Base-by-base conservation (phyloP, 2,329 filamentous ascomycete genomes). In the Fusarium citri region DNA sequence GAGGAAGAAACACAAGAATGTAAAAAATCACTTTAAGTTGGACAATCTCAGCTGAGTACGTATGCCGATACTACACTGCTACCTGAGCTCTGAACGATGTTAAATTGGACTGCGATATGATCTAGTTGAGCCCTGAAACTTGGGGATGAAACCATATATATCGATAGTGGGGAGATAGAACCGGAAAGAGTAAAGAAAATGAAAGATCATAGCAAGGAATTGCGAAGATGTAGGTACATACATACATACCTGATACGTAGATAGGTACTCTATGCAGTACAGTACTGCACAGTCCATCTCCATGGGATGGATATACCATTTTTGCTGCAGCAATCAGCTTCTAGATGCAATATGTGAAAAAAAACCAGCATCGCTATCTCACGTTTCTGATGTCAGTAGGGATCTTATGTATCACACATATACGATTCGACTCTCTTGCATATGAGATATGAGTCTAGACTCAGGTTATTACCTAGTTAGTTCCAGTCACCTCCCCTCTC, bases 101-200 rank as follows among this genome's bases (percentile, higher is more conserved):
- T 55, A 68, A 45, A 59, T 53, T 58, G 59, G 41, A 49, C 41
- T 42, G 25, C 37, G 43, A 54, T 49, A 34, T 56, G 50, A 68
- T 67, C 51, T 58, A 55, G 30, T 45, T 56, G 30, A 51, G 48
- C 57, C 51, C 64, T 67, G 64, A 67, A 68, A 67, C 64, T 67
- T 67, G 49, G 64, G 40, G 50, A 63, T 56, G 50, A 48, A 63
- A 63, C 57, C 42, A 66, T 47, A 56, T 67, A 40, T 67, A 45
- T 60, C 26, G 37, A 31, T 18, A 22, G 61, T 69, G 65, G 55
- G 48, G 60, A 53, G 25, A 37, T 31, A 15, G 23, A 23, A 22
- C 42, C 45, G n/a, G 55, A 69, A 63, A 51, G n/a, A 63, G 67
- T 70, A 68, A 60, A 43, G 45, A 43, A 54, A 48, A 40, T 34